Evolutionary conservation across 371 early-diverging fungal species (phyloP), one percentile per base, ranked within the genome.

Genomic region (Mucor circinelloides): DNA sequence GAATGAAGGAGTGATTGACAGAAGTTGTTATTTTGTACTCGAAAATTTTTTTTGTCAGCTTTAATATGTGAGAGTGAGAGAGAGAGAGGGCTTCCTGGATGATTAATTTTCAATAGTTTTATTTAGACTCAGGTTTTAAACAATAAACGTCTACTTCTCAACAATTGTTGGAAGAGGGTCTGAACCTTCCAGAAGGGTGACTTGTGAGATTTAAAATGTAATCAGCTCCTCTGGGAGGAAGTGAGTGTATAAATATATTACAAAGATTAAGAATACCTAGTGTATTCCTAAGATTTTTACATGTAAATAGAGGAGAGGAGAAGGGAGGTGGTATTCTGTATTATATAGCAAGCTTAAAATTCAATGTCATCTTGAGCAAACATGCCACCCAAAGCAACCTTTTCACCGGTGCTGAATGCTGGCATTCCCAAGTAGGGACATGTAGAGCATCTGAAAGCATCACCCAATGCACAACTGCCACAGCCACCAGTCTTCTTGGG

Each of bases 391-490:
- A 95, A 82, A 21, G 87, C 84, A 50, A 99, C 92, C 78, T 96
- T 94, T 73, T 99, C 95, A 28, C 99, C 99, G 0, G 96, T 95
- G 74, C 95, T 89, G 84, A 99, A 99, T 1, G 99, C 95, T 28
- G 99, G 99, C 93, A 98, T 94, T 55, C 99, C 99, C 40, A 94
- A 77, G 68, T 97, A 99, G 28, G 99, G 99, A 77, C 99, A 99
- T 28, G 92, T 91, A 10, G 91, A 85, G 83, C 99, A 99, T 62
- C 99, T 90, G 88, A 99, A 99, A 9, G 99, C 99, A 87, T 99
- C 99, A 15, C 99, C 99, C 34, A 99, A 81, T 64, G 94, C 94
- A 80, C 99, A 99, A 87, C 92, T 88, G 34, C 89, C 87, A 73
- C 87, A 89, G 19, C 81, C 77, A 3, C 48, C 48, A 59, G 79